Percentiles rank a stretch among this genome's conserved stretches.
Conservation (phyloP, 345 rosid species). For the Cardiospermum halicacabum region DNA sequence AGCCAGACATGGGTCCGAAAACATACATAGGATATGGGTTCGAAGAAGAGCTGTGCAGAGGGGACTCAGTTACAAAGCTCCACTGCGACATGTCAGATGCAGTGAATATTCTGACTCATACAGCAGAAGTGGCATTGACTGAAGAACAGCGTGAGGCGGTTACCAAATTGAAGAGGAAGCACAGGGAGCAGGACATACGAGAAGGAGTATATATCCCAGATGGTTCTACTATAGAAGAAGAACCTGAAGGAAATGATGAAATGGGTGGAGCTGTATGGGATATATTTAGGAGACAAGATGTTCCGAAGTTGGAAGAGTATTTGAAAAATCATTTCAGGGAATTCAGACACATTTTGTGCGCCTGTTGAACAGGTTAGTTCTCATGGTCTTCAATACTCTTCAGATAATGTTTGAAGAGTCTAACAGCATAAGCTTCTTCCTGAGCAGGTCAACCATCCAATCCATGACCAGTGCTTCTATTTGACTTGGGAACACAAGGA, state of each 20-base stretch:
- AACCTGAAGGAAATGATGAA: constrained; percentile 17
- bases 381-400: constrained; percentile 3
- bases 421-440: too few species aligned
- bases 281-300: constrained; percentile 77
- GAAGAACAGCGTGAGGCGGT: not conserved
- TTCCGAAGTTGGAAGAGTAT: constrained; percentile 59
- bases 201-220: too few species aligned
- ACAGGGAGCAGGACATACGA: too few species aligned
- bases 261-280: constrained; percentile 85
- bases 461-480: constrained; percentile 62
- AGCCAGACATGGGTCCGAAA: constrained; percentile 93
- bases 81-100: constrained; percentile 76
- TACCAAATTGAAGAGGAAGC: constrained; percentile 19
- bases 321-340: constrained; percentile 40
- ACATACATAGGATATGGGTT: constrained; percentile 74
- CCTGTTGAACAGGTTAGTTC: not conserved
- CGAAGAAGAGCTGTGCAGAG: constrained; percentile 45
- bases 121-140: constrained; percentile 13
- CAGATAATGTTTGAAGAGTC: constrained; percentile 24
- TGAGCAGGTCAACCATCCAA: constrained; percentile 56
- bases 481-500: constrained; percentile 53
- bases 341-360: constrained; percentile 24
- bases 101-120: too few species aligned
- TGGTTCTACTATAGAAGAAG: constrained; percentile 13
- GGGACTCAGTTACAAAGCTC: constrained; percentile 64